Conservation (phyloP, 257 asterid genomes). For the Buddleja alternifolia region DNA sequence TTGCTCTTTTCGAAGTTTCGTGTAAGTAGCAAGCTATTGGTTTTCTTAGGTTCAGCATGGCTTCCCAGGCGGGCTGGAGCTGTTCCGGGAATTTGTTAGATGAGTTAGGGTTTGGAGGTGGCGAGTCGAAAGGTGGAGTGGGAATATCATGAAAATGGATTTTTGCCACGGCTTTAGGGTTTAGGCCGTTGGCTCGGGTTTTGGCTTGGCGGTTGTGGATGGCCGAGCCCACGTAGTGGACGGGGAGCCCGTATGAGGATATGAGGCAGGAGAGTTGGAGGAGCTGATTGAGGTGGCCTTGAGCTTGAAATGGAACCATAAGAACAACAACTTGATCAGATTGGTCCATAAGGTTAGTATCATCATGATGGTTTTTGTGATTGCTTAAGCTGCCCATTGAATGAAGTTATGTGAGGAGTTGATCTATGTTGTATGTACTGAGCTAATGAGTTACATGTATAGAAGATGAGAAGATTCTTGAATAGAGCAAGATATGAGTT, state of each 20-base stretch:
- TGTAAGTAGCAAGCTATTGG: slow-evolving; percentile 24
- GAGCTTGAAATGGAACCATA: slow-evolving; percentile 48
- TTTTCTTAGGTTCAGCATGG: slow-evolving; percentile 30
- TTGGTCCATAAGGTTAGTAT: not conserved
- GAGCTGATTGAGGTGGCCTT: slow-evolving; percentile 55
- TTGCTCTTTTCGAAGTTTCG: slow-evolving; percentile 17
- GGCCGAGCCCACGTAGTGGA: slow-evolving; percentile 39
- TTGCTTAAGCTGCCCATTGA: slow-evolving; percentile 11
- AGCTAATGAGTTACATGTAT: no score
- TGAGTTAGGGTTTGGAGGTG: slow-evolving; percentile 41
- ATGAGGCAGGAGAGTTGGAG: slow-evolving; percentile 46
- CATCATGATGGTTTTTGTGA: not conserved
- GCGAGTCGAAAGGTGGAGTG: slow-evolving; percentile 32
- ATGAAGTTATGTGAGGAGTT: not conserved
- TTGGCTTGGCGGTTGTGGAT: slow-evolving; percentile 38
- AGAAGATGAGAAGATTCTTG: no score
- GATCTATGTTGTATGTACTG: no score
- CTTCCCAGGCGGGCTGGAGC: slow-evolving; percentile 34
- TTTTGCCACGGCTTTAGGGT: not conserved
- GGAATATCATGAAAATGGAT: slow-evolving; percentile 39
- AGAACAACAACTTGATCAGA: slow-evolving; percentile 28
- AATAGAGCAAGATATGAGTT: no score
- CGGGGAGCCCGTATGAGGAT: slow-evolving; percentile 38
- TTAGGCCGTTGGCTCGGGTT: slow-evolving; percentile 36
- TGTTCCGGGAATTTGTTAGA: slow-evolving; percentile 34